phyloP scores from a whole-genome alignment of 1,284 basidiomycete genomes.

The Cutaneotrichosporon sp. region DNA sequence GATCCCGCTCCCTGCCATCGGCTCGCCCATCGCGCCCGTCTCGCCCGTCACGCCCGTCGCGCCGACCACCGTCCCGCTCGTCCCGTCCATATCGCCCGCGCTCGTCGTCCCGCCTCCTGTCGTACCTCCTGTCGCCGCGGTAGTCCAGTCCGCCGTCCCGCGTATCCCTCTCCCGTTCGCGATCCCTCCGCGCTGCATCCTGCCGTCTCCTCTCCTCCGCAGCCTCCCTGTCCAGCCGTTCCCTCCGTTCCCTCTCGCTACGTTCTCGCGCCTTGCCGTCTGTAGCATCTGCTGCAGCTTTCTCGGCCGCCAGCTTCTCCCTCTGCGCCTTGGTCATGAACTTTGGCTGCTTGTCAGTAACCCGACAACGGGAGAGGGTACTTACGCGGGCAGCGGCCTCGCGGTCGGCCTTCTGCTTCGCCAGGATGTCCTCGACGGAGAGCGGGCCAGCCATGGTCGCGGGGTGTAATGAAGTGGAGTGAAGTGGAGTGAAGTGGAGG shows the following conservation, averaged over 20 bases:
- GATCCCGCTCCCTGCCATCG: conserved; percentile 1
- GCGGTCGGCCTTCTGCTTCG: conserved; percentile 78
- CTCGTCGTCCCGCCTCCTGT: conserved; percentile 10
- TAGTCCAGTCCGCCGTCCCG: conserved; percentile 18
- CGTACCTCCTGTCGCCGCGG: conserved; percentile 16
- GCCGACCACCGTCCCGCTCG: neutral
- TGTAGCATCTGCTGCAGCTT: conserved; percentile 71
- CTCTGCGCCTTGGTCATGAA: conserved; percentile 85
- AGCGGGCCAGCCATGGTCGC: conserved; percentile 27
- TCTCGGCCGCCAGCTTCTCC: conserved; percentile 77
- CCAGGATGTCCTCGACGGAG: conserved; percentile 68
- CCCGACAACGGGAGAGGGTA: neutral
- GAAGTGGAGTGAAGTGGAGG: neutral
- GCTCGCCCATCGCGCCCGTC: conserved; percentile 7
- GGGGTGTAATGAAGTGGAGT: neutral
- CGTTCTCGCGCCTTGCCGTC: conserved; percentile 53
- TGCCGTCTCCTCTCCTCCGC: conserved; percentile 59
- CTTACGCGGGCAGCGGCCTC: conserved; percentile 79
- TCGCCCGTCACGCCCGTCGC: conserved; percentile 1
- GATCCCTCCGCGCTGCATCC: conserved; percentile 23
- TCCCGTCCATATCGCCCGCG: conserved; percentile 1
- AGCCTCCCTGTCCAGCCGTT: conserved; percentile 67
- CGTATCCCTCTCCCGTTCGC: conserved; percentile 9
- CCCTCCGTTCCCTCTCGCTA: conserved; percentile 60
- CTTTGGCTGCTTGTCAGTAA: conserved; percentile 60